Evolutionary conservation across 129 eudicot genomes (phyloP).

Genomic region (Saposhnikovia divaricata): DNA sequence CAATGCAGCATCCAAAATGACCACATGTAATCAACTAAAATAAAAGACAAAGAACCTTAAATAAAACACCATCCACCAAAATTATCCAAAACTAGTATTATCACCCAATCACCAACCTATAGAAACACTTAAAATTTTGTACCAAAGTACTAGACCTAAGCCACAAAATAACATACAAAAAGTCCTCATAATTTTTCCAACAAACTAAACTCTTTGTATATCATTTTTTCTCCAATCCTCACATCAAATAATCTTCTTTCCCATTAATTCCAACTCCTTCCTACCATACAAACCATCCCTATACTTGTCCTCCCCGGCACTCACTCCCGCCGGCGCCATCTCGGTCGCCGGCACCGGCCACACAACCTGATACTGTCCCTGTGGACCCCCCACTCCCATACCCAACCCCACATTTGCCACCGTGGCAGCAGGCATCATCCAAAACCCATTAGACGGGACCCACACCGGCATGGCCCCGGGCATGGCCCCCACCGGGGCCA

Average conservation of each 20-base stretch:
- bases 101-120: neutral
- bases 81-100: neutral
- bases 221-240: neutral
- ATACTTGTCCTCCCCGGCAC: neutral
- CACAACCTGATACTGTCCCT: neutral
- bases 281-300: conserved; percentile 14
- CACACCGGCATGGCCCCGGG: neutral
- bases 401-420: conserved; percentile 1
- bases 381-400: neutral
- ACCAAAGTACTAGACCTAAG: neutral
- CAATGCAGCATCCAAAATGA: too few species aligned
- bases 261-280: conserved; percentile 18
- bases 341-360: conserved; percentile 8
- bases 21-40: too few species aligned
- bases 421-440: conserved; percentile 24
- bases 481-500: neutral
- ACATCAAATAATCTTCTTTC: neutral
- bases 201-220: neutral
- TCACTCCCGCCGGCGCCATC: conserved; percentile 16
- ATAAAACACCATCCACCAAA: neutral
- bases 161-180: neutral
- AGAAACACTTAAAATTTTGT: neutral
- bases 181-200: neutral
- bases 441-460: conserved; percentile 20
- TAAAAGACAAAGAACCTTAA: neutral